Conservation (phyloP, 305 asterid species). For the Andrographis paniculata region DNA sequence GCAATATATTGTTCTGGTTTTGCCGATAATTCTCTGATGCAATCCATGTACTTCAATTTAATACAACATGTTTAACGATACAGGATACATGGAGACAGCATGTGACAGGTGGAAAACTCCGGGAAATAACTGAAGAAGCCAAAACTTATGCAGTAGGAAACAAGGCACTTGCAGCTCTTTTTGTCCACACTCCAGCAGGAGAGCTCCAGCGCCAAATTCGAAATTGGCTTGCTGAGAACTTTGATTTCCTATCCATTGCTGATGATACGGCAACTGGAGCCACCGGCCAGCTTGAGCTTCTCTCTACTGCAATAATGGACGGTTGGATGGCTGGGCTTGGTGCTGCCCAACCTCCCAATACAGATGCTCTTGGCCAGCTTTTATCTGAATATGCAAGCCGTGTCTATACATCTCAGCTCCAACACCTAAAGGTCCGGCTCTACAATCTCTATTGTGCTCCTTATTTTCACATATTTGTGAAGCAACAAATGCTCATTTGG, state of each 20-base stretch:
- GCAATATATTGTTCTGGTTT: too few species aligned
- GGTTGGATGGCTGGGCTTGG: constrained; percentile 99
- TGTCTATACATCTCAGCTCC: constrained; percentile 86
- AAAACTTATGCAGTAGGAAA: constrained; percentile 79
- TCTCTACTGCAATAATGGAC: constrained; percentile 99
- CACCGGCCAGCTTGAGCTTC: constrained; percentile 96
- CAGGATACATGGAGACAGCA: constrained; percentile 97
- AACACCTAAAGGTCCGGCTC: constrained; percentile 71
- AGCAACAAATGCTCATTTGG: too few species aligned
- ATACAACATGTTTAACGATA: constrained; percentile 15
- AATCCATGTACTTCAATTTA: too few species aligned
- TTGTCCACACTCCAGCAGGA: constrained; percentile 99
- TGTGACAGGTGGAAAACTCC: constrained; percentile 92
- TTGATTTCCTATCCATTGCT: constrained; percentile 81
- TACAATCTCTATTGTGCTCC: neutral
- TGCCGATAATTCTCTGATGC: too few species aligned
- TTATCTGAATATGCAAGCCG: constrained; percentile 90
- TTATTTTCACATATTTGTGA: neutral
- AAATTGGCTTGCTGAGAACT: constrained; percentile 95
- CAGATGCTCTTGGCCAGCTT: constrained; percentile 99
- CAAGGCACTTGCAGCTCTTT: constrained; percentile 88
- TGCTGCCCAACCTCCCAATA: constrained; percentile 82
- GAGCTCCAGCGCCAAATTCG: constrained; percentile 98
- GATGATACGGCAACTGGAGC: constrained; percentile 85
- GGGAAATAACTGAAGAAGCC: constrained; percentile 98